Conservation (phyloP, 2,329 filamentous ascomycete genomes). For the Decorospora gaudefroyi region DNA sequence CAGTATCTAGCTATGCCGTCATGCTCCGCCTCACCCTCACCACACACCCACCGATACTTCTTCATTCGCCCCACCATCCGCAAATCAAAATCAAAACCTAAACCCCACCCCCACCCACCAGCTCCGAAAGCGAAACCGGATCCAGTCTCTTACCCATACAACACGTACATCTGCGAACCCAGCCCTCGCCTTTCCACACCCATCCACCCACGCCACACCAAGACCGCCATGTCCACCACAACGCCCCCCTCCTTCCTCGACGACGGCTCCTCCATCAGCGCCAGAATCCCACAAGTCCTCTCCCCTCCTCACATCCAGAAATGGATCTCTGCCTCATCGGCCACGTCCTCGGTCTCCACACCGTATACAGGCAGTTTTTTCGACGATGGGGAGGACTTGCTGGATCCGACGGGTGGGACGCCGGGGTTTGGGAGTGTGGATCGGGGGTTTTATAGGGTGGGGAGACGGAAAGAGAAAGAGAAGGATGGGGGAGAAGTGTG, state of each 20-base stretch:
- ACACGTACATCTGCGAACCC: conserved; percentile 1
- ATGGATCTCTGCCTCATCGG: conserved; percentile 17
- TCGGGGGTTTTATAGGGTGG: conserved; percentile 20
- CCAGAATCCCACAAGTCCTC: conserved; percentile 16
- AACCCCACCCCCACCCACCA: too few relatives aligned
- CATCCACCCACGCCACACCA: neutral
- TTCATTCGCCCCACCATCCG: conserved; percentile 8
- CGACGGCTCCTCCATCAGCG: conserved; percentile 28
- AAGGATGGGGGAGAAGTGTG: conserved; percentile 11
- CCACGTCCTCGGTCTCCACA: conserved; percentile 17
- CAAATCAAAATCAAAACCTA: too few relatives aligned
- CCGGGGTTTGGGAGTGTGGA: conserved; percentile 27
- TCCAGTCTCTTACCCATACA: neutral
- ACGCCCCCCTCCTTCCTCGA: conserved; percentile 31
- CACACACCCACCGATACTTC: neutral
- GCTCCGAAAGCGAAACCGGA: neutral
- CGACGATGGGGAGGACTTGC: conserved; percentile 38
- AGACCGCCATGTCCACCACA: conserved; percentile 19
- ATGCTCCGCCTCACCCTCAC: neutral
- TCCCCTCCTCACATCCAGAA: conserved; percentile 9
- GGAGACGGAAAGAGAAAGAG: neutral
- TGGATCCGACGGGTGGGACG: neutral
- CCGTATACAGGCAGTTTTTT: conserved; percentile 34
- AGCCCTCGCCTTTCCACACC: neutral
- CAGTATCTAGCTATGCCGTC: conserved; percentile 3